A percentile compares a stretch with the other conserved stretches of the same genome.
Evolutionary conservation across 331 rosid genomes (phyloP).

Genomic region (Phaseolus coccineus): DNA sequence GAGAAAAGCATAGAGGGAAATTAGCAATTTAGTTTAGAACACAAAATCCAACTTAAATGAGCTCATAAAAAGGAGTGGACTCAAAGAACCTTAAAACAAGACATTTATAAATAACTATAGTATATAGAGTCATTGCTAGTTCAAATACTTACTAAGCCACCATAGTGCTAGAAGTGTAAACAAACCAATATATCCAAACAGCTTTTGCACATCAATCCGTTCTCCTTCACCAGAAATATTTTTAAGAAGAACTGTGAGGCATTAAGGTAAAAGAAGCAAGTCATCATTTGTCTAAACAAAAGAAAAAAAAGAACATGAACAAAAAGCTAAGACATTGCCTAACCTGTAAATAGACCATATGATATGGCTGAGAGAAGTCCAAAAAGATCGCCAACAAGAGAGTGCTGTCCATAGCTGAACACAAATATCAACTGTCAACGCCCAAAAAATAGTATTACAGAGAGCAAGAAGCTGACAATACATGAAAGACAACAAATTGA

Average conservation of each 20-base stretch:
- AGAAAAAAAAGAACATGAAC: not conserved
- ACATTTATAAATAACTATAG: slow-evolving; percentile 25
- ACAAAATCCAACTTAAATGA: slow-evolving; percentile 19
- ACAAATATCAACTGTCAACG: slow-evolving; percentile 60
- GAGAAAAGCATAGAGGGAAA: slow-evolving; percentile 39
- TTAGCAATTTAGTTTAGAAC: slow-evolving; percentile 32
- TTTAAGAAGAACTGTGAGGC: slow-evolving; percentile 82
- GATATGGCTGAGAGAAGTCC: slow-evolving; percentile 94
- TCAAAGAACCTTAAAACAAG: not conserved
- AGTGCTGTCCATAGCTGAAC: slow-evolving; percentile 78
- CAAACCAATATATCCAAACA: slow-evolving; percentile 96
- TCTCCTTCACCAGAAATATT: slow-evolving; percentile 91
- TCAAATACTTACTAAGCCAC: slow-evolving; percentile 85
- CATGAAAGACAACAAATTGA: slow-evolving; percentile 21
- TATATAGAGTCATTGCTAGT: slow-evolving; percentile 11
- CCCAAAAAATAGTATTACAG: slow-evolving; percentile 51
- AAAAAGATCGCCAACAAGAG: slow-evolving; percentile 84
- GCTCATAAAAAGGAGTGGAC: slow-evolving; percentile 20
- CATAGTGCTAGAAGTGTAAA: slow-evolving; percentile 84
- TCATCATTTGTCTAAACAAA: slow-evolving; percentile 23
- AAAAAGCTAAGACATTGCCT: slow-evolving; percentile 35
- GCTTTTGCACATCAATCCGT: slow-evolving; percentile 85
- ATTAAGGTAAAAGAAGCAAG: slow-evolving; percentile 28
- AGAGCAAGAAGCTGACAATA: slow-evolving; percentile 46
- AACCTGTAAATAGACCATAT: slow-evolving; percentile 95